Evolutionary conservation across 495 filamentous ascomycete genomes (phyloP).

Genomic region (Penicillium antarcticum): DNA sequence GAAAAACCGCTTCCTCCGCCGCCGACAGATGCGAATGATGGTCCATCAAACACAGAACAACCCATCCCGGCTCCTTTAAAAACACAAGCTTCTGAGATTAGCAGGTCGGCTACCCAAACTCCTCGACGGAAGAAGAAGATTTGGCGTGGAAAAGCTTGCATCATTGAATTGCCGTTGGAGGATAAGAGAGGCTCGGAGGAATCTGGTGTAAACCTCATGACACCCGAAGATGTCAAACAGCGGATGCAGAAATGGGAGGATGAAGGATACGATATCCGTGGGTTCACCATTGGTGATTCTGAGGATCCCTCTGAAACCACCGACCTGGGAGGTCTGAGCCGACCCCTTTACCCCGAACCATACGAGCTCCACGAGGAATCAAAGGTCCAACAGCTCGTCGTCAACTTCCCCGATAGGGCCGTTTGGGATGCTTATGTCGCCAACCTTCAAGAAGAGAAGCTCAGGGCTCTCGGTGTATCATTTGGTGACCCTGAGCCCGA

Average conservation of each 20-base stretch:
- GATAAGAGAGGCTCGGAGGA: slow-evolving; percentile 59
- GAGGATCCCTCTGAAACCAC: slow-evolving; percentile 29
- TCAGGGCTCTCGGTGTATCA: slow-evolving; percentile 83
- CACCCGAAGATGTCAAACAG: slow-evolving; percentile 55
- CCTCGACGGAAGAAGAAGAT: slow-evolving; percentile 42
- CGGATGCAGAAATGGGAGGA: slow-evolving; percentile 68
- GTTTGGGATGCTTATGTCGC: slow-evolving; percentile 85
- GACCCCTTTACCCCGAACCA: slow-evolving; percentile 67
- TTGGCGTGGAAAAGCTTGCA: slow-evolving; percentile 72
- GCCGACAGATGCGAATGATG: slow-evolving; percentile 28
- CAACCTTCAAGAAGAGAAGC: slow-evolving; percentile 79
- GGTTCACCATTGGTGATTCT: slow-evolving; percentile 60
- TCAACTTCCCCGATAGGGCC: slow-evolving; percentile 71
- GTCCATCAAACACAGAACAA: background rate
- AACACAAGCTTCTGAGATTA: slow-evolving; percentile 15
- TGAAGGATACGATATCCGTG: slow-evolving; percentile 69
- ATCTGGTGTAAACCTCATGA: slow-evolving; percentile 57
- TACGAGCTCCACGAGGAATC: slow-evolving; percentile 55
- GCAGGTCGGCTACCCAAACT: slow-evolving; percentile 13
- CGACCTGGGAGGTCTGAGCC: slow-evolving; percentile 56
- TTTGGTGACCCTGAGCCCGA: slow-evolving; percentile 66
- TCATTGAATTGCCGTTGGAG: slow-evolving; percentile 67
- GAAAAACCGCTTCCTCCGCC: slow-evolving; percentile 50
- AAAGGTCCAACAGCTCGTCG: slow-evolving; percentile 47
- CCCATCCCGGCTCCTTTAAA: slow-evolving; percentile 12